phyloP scores from a whole-genome alignment of 805 yeast species.

The Millerozyma miso region DNA sequence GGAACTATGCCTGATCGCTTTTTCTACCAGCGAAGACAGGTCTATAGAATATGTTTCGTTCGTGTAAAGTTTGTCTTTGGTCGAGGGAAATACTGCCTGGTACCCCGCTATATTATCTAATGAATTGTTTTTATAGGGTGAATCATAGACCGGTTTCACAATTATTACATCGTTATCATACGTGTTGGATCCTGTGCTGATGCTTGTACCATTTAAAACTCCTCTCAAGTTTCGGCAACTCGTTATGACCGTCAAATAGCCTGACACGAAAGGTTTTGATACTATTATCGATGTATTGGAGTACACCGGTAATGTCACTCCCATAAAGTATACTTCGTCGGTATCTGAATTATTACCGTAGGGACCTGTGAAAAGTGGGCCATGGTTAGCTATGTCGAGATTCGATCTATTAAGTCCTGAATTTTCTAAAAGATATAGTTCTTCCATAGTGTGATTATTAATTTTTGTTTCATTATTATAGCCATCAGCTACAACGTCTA shows the following conservation, averaged over 20 bases:
- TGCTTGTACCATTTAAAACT: constrained; percentile 21
- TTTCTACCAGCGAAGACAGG: constrained; percentile 21
- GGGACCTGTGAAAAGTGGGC: constrained; percentile 56
- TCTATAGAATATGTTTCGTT: constrained; percentile 23
- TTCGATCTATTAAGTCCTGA: constrained; percentile 17
- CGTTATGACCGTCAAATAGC: constrained; percentile 61
- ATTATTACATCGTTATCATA: constrained; percentile 29
- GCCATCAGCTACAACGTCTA: constrained; percentile 41
- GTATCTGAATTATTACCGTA: constrained; percentile 26
- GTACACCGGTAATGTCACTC: constrained; percentile 73
- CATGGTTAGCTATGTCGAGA: constrained; percentile 7
- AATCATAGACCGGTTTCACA: constrained; percentile 27
- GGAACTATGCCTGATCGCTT: constrained; percentile 21
- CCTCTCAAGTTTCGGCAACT: constrained; percentile 27
- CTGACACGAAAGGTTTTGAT: constrained; percentile 56
- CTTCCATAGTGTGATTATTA: constrained; percentile 24
- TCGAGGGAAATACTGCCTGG: constrained; percentile 28
- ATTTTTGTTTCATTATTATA: constrained; percentile 24
- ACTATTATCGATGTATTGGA: constrained; percentile 65
- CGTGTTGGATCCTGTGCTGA: constrained; percentile 1
- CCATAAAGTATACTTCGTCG: constrained; percentile 49
- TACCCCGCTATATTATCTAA: constrained; percentile 38
- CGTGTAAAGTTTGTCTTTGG: constrained; percentile 11
- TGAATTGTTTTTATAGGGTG: constrained; percentile 12
- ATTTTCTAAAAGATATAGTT: constrained; percentile 49